These are phyloP conservation scores for Xylaria scruposa DNA, from an alignment of 495 filamentous ascomycete species.

Conservation along the genomic window DNA sequence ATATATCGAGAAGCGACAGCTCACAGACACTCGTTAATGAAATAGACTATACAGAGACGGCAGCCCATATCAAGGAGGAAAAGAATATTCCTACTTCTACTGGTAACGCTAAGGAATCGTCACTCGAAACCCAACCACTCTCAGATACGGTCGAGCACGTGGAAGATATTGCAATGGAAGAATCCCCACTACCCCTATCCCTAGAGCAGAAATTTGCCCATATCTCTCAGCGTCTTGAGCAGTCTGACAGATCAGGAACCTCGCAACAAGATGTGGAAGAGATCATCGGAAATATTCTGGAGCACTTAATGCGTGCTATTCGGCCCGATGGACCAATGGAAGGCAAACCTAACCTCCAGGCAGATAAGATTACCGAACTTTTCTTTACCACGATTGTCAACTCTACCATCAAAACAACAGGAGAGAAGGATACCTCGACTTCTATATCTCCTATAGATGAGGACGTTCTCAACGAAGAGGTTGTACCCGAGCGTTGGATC, in stretches of 20 bases:
- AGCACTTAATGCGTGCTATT: conserved; percentile 88
- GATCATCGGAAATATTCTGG: conserved; percentile 89
- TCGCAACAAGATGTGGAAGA: conserved; percentile 91
- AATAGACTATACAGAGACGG: conserved; percentile 31
- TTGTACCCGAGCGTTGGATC: conserved; percentile 46
- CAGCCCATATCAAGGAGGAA: not conserved
- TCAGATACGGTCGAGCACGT: conserved; percentile 22
- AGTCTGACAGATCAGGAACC: conserved; percentile 52
- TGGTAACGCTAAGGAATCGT: not conserved
- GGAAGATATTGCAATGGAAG: conserved; percentile 36
- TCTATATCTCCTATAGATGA: conserved; percentile 30
- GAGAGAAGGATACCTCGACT: not conserved
- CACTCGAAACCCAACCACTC: not conserved
- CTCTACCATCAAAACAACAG: conserved; percentile 45
- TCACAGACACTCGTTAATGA: conserved; percentile 55
- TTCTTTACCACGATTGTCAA: conserved; percentile 58
- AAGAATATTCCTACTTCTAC: not conserved
- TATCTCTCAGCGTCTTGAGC: conserved; percentile 46
- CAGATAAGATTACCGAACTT: conserved; percentile 75
- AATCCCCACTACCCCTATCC: conserved; percentile 31
- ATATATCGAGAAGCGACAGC: conserved; percentile 47
- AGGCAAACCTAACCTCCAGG: conserved; percentile 64
- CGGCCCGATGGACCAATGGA: conserved; percentile 63
- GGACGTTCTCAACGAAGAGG: conserved; percentile 39
- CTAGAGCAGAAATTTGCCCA: conserved; percentile 51